phyloP scores from a whole-genome alignment of 371 early-diverging fungal genomes.

The Mucor velutinosus region DNA sequence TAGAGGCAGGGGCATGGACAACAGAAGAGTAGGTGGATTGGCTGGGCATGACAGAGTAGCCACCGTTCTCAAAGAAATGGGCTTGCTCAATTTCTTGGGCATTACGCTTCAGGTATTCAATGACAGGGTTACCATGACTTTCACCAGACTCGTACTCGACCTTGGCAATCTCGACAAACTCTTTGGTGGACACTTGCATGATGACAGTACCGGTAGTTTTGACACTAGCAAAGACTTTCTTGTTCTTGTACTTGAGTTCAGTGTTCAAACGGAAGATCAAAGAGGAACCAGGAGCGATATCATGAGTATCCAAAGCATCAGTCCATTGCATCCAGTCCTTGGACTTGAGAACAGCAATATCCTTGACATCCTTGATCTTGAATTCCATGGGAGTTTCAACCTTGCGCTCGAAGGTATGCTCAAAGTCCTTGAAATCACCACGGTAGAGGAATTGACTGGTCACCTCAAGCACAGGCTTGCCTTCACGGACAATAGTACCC shows the following conservation, averaged over 20 bases:
- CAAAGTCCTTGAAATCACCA: constrained; percentile 82
- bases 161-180: constrained; percentile 81
- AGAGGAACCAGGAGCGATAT: constrained; percentile 69
- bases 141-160: constrained; percentile 80
- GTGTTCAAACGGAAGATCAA: constrained; percentile 87
- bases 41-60: constrained; percentile 91
- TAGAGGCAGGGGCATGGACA: constrained; percentile 79
- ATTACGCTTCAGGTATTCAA: constrained; percentile 80
- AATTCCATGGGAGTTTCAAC: constrained; percentile 85
- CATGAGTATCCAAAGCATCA: constrained; percentile 61
- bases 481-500: constrained; percentile 69
- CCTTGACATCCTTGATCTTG: constrained; percentile 74
- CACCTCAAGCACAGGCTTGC: constrained; percentile 74
- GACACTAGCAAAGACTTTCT: constrained; percentile 67
- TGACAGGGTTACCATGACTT: constrained; percentile 78
- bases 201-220: constrained; percentile 81
- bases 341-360: constrained; percentile 86
- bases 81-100: constrained; percentile 85
- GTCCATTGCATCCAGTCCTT: constrained; percentile 91
- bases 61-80: constrained; percentile 82
- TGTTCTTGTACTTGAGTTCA: constrained; percentile 77
- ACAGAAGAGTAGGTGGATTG: constrained; percentile 83
- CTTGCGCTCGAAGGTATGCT: constrained; percentile 83
- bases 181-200: constrained; percentile 84
- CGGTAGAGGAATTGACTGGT: constrained; percentile 92